Evolutionary conservation across 176 grass and related monocot species (phyloP), one percentile per base, ranked within the genome.

Genomic region (Triticum dicoccoides): DNA sequence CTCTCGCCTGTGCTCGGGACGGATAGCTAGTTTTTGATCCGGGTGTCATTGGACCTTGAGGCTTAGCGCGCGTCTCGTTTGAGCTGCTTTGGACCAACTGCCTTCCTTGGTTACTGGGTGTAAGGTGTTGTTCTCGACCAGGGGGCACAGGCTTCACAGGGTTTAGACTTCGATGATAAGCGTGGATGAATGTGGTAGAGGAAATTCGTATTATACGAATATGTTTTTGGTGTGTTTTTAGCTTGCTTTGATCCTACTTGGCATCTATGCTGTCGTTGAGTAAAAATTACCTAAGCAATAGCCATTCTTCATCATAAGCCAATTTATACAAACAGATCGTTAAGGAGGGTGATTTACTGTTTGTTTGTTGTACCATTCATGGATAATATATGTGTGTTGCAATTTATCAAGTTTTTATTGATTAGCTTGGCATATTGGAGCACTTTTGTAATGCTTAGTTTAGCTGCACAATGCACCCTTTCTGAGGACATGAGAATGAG

Each of bases 201-300:
- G 12, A 5, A 49, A 12, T 49, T 49, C 4, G 45, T 29, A 56
- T 41, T 23, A 4, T 86, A 39, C 39, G 18, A 3, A 67, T 5
- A 68, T 66, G 34, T 30, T 42, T 23, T 9, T 15, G 27, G 24
- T 9, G 23, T 74, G 52, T 44, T 37, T 88, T 83, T 76, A 64
- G 52, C 77, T 68, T 87, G 34, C n/a, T 67, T 76, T 70, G 69
- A 84, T 86, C 63, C 42, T 61, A 67, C 59, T 34, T 61, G 52
- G 54, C 35, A 9, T 61, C 34, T 24, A 24, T 52, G 5, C 56
- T 27, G 0, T 13, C 23, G 12, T 61, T 42, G 17, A 42, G 80
- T 49, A 5, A 2, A 58, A 38, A 82, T 34, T 84, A 68, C 44
- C 35, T n/a, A 87, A 27, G 70, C 2, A 30, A 29, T 80, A 18